These are phyloP conservation scores for Penicillium griseofulvum DNA, from an alignment of 2,329 filamentous ascomycete species.

Conservation along the genomic window DNA sequence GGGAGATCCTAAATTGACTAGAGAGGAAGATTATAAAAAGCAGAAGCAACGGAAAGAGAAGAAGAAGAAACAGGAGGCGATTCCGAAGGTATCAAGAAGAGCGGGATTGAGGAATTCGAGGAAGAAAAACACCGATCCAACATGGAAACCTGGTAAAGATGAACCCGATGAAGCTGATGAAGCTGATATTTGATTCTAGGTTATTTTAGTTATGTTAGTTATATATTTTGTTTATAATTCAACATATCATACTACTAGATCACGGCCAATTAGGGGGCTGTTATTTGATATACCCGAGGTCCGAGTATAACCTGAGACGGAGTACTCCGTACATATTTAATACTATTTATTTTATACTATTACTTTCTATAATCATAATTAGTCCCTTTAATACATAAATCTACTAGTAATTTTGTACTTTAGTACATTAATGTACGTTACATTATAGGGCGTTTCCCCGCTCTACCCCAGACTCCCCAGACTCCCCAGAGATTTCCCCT, in stretches of 20 bases:
- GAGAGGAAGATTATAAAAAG: background rate
- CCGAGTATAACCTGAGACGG: background rate
- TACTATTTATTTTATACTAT: background rate
- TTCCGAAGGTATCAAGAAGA: background rate
- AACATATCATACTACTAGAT: conserved; percentile 6
- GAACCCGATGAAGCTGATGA: background rate
- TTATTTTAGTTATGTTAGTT: no score
- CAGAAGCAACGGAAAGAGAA: background rate
- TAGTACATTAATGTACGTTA: background rate
- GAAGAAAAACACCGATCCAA: conserved; percentile 1
- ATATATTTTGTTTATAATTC: no score
- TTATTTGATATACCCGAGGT: conserved; percentile 14
- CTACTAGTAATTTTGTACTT: background rate
- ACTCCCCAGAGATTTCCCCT: background rate
- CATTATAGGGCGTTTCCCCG: conserved; percentile 1
- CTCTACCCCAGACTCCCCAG: conserved; percentile 16
- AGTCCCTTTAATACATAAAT: background rate
- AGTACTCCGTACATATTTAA: background rate
- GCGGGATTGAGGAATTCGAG: background rate
- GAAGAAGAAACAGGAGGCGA: background rate
- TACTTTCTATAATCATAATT: background rate
- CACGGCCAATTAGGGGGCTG: conserved; percentile 5
- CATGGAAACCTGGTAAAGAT: background rate
- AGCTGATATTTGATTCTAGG: no score
- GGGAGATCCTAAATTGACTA: background rate